Evolutionary conservation across 2,329 filamentous ascomycete genomes (phyloP).

Genomic region (Amauroascus niger): DNA sequence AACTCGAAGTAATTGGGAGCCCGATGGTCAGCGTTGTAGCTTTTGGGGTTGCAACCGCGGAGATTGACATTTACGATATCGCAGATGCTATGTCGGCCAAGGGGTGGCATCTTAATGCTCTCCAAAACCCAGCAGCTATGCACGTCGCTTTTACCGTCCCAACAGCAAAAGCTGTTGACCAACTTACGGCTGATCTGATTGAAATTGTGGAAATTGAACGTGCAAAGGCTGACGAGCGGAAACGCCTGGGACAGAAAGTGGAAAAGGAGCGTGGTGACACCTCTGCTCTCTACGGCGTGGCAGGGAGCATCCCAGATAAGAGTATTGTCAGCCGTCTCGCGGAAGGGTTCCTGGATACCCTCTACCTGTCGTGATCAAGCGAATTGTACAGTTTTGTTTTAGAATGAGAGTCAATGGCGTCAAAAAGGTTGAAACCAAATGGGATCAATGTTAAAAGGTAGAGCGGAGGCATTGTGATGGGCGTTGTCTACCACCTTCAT

Average conservation of each 20-base stretch:
- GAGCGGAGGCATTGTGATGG: constrained; percentile 1
- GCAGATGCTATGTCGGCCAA: constrained; percentile 74
- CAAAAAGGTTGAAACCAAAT: neutral
- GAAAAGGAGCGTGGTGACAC: constrained; percentile 54
- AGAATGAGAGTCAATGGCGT: neutral
- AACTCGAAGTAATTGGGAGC: constrained; percentile 71
- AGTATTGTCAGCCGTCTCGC: constrained; percentile 85
- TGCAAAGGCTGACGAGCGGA: constrained; percentile 66
- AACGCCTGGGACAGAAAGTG: constrained; percentile 48
- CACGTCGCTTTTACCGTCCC: constrained; percentile 90
- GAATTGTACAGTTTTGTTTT: constrained; percentile 9
- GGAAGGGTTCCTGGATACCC: constrained; percentile 78
- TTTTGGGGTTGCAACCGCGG: constrained; percentile 59
- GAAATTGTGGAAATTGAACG: constrained; percentile 56
- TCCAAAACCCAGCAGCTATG: constrained; percentile 84
- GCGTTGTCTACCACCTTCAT: neutral
- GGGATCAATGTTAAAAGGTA: neutral
- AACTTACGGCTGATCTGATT: constrained; percentile 60
- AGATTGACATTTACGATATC: constrained; percentile 88
- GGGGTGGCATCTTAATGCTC: constrained; percentile 92
- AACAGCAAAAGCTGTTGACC: constrained; percentile 69
- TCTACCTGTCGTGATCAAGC: constrained; percentile 48
- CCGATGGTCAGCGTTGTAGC: constrained; percentile 86
- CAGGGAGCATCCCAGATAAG: constrained; percentile 90
- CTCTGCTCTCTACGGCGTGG: constrained; percentile 86